A percentile compares a stretch with the other conserved stretches of the same genome.
Evolutionary conservation across 1,284 basidiomycete species (phyloP).

Genomic region (Anthracocystis panici-leucophaei): DNA sequence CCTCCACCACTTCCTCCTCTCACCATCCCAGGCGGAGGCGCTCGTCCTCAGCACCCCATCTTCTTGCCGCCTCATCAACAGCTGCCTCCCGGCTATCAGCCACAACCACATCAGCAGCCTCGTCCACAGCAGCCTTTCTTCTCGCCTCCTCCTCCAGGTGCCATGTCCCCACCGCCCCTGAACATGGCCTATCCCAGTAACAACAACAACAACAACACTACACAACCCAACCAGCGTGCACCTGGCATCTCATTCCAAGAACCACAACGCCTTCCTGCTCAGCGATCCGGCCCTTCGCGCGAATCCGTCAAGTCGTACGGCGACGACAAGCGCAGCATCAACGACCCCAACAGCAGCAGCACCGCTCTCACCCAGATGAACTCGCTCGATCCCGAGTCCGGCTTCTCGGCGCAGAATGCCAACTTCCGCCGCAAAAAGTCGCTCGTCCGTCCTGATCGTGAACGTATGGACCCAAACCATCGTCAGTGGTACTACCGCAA

Average conservation of each 20-base stretch:
- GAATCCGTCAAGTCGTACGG: slow-evolving; percentile 56
- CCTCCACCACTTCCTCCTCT: slow-evolving; percentile 47
- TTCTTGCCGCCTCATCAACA: slow-evolving; percentile 30
- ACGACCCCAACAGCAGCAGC: slow-evolving; percentile 49
- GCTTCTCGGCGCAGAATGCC: slow-evolving; percentile 54
- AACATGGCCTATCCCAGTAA: slow-evolving; percentile 24
- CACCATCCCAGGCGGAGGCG: slow-evolving; percentile 27
- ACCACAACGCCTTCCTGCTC: slow-evolving; percentile 37
- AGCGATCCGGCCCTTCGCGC: slow-evolving; percentile 50
- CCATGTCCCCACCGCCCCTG: slow-evolving; percentile 20
- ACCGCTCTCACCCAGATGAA: slow-evolving; percentile 42
- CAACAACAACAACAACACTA: slow-evolving; percentile 20
- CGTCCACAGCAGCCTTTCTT: slow-evolving; percentile 29
- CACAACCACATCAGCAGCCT: slow-evolving; percentile 19
- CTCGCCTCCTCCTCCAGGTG: slow-evolving; percentile 19
- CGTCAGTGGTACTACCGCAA: slow-evolving; percentile 94
- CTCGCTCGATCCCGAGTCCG: slow-evolving; percentile 60
- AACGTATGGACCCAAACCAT: slow-evolving; percentile 95
- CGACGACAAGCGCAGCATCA: slow-evolving; percentile 51
- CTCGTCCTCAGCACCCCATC: slow-evolving; percentile 19
- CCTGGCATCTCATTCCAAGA: slow-evolving; percentile 61
- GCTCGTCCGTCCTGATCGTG: slow-evolving; percentile 90
- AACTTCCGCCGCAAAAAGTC: slow-evolving; percentile 84
- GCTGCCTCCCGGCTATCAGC: slow-evolving; percentile 44
- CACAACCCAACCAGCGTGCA: slow-evolving; percentile 20